Evolutionary conservation across 345 rosid genomes (phyloP).

Genomic region (Viola odorata): DNA sequence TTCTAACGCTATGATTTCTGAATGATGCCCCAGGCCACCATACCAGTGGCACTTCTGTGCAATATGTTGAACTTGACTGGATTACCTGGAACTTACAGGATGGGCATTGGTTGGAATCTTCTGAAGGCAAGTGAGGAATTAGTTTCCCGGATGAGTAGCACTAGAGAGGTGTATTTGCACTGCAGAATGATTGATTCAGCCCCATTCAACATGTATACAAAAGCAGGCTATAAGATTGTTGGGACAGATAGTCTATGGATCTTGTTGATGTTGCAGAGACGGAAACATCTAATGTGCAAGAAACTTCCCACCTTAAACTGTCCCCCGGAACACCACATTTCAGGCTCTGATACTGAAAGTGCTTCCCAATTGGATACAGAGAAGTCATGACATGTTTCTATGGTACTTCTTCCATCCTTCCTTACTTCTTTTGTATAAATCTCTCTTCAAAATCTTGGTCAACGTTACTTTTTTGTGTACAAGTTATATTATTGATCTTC

Average conservation of each 20-base stretch:
- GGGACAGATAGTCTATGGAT: constrained; percentile 63
- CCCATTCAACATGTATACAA: constrained; percentile 77
- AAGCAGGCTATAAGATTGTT: constrained; percentile 72
- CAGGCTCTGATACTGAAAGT: constrained; percentile 33
- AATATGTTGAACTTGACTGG: too few species aligned
- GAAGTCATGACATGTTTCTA: constrained; percentile 13
- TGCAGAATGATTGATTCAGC: constrained; percentile 89
- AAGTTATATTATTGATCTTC: not conserved
- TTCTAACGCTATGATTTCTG: too few species aligned
- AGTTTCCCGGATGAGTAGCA: constrained; percentile 51
- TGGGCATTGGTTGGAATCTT: constrained; percentile 91
- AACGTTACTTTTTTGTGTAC: not conserved
- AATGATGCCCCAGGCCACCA: too few species aligned
- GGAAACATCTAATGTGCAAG: constrained; percentile 94
- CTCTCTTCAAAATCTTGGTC: not conserved
- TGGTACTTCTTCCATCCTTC: constrained; percentile 11
- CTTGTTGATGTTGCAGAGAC: constrained; percentile 71
- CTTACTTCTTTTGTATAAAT: not conserved
- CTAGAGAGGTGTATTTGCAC: constrained; percentile 72
- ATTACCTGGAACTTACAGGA: constrained; percentile 42
- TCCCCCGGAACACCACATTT: constrained; percentile 22
- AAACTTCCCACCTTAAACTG: constrained; percentile 36
- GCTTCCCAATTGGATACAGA: constrained; percentile 28
- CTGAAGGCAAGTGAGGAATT: constrained; percentile 85
- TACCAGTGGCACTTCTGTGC: too few species aligned